Conservation (phyloP, 2,329 filamentous ascomycete genomes). For the Apiospora marii region DNA sequence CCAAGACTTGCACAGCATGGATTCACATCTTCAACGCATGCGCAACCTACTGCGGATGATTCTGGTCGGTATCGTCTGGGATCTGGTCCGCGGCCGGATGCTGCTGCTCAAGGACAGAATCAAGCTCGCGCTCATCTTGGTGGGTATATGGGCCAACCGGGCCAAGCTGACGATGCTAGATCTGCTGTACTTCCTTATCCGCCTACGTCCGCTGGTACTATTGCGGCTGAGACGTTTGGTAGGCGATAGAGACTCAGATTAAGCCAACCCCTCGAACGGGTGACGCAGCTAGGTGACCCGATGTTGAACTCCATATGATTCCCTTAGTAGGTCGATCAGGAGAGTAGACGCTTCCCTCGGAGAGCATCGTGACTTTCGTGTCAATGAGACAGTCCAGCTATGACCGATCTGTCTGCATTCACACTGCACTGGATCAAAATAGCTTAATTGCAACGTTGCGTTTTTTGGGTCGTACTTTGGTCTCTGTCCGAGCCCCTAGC, state of each 20-base stretch:
- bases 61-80: neutral
- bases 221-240: too few relatives aligned
- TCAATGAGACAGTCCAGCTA: neutral
- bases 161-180: neutral
- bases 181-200: neutral
- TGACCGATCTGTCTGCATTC: neutral
- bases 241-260: too few relatives aligned
- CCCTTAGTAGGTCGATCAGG: neutral
- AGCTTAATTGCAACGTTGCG: neutral
- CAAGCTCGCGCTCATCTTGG: neutral
- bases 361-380: neutral
- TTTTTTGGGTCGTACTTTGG: neutral
- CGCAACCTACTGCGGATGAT: neutral
- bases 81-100: neutral
- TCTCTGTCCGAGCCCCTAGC: neutral
- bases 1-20: neutral
- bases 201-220: too few relatives aligned
- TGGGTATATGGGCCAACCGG: neutral
- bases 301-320: neutral
- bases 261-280: too few relatives aligned
- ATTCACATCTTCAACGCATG: neutral
- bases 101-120: neutral
- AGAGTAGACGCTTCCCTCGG: neutral
- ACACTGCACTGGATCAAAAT: neutral
- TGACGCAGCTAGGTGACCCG: neutral